Conservation (phyloP, 129 eudicot genomes). For the Apium graveolens region DNA sequence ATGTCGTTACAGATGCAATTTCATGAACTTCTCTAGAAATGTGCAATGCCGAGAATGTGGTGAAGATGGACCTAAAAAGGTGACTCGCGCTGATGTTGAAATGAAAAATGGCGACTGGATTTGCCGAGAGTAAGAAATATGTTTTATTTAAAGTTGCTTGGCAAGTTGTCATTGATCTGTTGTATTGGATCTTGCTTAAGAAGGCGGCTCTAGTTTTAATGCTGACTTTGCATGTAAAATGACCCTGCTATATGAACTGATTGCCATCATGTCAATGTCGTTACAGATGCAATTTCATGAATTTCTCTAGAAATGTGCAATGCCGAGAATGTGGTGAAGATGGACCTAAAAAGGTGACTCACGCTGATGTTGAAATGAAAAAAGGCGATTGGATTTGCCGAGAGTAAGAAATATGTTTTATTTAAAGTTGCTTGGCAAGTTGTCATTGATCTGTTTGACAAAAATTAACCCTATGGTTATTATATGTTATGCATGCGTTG, state of each 20-base stretch:
- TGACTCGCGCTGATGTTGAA: slow-evolving; percentile 14
- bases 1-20: slow-evolving; percentile 26
- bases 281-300: slow-evolving; percentile 32
- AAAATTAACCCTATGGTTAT: not conserved
- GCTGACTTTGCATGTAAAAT: not conserved
- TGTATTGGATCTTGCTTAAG: too few species aligned
- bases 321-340: slow-evolving; percentile 31
- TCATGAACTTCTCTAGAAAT: slow-evolving; percentile 30
- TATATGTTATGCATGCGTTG: not conserved
- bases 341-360: slow-evolving; percentile 16
- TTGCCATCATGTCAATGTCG: not conserved
- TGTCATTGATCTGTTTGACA: not conserved
- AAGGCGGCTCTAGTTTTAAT: too few species aligned
- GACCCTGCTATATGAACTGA: not conserved
- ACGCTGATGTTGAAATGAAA: slow-evolving; percentile 24
- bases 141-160: not conserved
- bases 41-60: slow-evolving; percentile 27
- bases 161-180: not conserved
- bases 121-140: slow-evolving; percentile 25
- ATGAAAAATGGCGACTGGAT: slow-evolving; percentile 36
- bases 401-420: slow-evolving; percentile 19
- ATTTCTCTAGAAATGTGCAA: slow-evolving; percentile 25
- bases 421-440: not conserved
- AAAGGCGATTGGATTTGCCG: slow-evolving; percentile 33
- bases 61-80: slow-evolving; percentile 22